phyloP scores from a whole-genome alignment of 176 grass and related monocot genomes.

The Oryza meridionalis region DNA sequence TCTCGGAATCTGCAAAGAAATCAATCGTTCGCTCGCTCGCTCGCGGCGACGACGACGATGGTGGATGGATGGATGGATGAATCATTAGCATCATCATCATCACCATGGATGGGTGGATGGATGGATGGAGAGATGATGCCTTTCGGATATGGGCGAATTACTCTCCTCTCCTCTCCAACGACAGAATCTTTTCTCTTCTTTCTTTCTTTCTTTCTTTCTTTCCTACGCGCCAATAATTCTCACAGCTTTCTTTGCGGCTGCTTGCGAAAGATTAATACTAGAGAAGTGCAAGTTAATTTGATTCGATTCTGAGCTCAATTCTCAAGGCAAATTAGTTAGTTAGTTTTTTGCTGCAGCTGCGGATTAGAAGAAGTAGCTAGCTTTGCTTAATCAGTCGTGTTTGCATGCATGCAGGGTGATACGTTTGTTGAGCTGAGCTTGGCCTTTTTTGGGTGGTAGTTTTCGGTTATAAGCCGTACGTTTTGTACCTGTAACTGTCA shows the following conservation, averaged over 20 bases:
- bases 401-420: not conserved
- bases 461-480: constrained; percentile 1
- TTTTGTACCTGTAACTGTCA: not conserved
- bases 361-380: not conserved
- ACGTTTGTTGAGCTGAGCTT: not conserved
- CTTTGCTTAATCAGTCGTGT: not conserved
- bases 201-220: not conserved
- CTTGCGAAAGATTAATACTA: too few relatives aligned
- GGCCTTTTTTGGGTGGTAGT: not conserved
- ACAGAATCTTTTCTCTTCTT: constrained; percentile 39
- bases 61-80: constrained; percentile 34
- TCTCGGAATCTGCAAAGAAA: constrained; percentile 45
- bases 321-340: not conserved
- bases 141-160: constrained; percentile 69
- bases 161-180: not conserved
- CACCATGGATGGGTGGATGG: not conserved
- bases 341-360: not conserved
- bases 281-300: not conserved
- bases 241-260: not conserved
- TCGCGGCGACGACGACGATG: constrained; percentile 3
- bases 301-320: not conserved
- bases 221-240: constrained; percentile 45
- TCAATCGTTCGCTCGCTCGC: constrained; percentile 10
- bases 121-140: constrained; percentile 38
- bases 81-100: not conserved